Conservation (phyloP, 2,329 filamentous ascomycete genomes). For the Diaporthe sp. region DNA sequence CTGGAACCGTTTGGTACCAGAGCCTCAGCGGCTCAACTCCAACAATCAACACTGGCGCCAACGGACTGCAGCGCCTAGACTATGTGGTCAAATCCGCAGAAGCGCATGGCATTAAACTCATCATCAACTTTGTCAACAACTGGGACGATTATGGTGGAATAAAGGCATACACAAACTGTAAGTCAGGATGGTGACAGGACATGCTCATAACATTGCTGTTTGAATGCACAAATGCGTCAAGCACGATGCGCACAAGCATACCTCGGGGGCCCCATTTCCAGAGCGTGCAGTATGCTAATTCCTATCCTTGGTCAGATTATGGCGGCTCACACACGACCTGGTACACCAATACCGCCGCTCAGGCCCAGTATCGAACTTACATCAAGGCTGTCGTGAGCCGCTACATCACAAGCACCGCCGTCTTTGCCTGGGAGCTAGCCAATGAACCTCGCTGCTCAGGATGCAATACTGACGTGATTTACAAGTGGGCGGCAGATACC, state of each 20-base stretch:
- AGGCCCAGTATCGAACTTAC: constrained; percentile 62
- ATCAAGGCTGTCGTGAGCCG: constrained; percentile 55
- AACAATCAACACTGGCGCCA: constrained; percentile 70
- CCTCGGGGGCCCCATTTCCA: no score
- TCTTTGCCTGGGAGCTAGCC: constrained; percentile 63
- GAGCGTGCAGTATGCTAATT: not conserved
- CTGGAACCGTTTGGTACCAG: constrained; percentile 62
- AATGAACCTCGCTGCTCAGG: constrained; percentile 70
- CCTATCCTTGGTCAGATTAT: constrained; percentile 50
- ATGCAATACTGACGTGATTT: constrained; percentile 66
- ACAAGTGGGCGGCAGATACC: constrained; percentile 66
- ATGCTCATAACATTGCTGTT: not conserved
- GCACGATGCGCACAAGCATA: not conserved
- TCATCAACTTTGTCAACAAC: constrained; percentile 75
- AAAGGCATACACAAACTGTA: constrained; percentile 60
- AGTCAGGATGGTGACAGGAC: not conserved
- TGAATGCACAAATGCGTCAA: not conserved
- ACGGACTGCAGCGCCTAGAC: constrained; percentile 73
- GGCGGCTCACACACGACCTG: constrained; percentile 62
- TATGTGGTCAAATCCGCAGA: constrained; percentile 71
- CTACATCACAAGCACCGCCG: constrained; percentile 54
- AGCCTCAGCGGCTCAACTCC: constrained; percentile 58
- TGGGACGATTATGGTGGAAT: constrained; percentile 76
- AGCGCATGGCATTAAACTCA: constrained; percentile 68
- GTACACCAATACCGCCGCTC: constrained; percentile 60